Conservation (phyloP, 371 early-diverging fungal species). For the Mortierella sp. region DNA sequence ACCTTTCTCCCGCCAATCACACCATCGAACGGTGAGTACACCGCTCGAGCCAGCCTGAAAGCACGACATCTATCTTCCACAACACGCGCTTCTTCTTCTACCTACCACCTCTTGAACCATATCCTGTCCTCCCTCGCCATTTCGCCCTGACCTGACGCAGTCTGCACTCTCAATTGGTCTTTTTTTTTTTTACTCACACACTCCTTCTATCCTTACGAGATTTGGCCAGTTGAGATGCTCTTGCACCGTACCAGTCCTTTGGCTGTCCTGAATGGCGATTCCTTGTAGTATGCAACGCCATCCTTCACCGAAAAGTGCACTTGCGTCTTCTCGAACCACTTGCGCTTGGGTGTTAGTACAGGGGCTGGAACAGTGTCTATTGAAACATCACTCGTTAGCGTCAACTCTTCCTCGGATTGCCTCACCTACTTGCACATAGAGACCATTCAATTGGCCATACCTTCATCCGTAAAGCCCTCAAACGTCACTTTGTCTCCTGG, state of each 20-base stretch:
- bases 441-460: conserved; percentile 9
- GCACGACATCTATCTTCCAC: too few species aligned
- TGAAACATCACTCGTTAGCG: background rate
- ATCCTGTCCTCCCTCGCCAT: background rate
- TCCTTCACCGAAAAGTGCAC: conserved; percentile 55
- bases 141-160: background rate
- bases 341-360: conserved; percentile 67
- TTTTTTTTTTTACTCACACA: too few species aligned
- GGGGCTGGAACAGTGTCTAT: conserved; percentile 38
- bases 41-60: conserved; percentile 22
- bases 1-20: background rate
- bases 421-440: too few species aligned
- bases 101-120: background rate
- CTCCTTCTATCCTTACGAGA: too few species aligned
- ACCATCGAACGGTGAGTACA: background rate
- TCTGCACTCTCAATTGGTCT: too few species aligned
- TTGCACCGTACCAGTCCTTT: conserved; percentile 56
- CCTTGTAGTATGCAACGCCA: conserved; percentile 64
- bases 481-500: conserved; percentile 62
- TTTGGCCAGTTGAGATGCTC: conserved; percentile 55
- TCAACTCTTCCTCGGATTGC: too few species aligned
- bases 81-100: too few species aligned
- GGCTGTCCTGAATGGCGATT: conserved; percentile 57
- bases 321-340: conserved; percentile 62
- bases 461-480: conserved; percentile 43